Conservation (phyloP, 1,284 basidiomycete genomes). For the Takashimella tepidaria region DNA sequence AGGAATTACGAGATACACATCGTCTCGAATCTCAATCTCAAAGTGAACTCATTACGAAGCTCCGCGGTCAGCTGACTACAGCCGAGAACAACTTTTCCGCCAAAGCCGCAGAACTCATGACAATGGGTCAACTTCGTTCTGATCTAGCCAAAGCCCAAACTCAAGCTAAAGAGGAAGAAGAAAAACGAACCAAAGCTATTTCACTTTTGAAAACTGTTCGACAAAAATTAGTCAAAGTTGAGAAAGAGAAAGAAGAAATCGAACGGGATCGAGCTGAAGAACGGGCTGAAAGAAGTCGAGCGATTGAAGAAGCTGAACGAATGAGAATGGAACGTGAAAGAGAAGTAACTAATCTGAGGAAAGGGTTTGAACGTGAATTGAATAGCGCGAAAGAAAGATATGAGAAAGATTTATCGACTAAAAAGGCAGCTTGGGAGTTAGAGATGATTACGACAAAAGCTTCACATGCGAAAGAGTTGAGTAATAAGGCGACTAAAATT, state of each 20-base stretch:
- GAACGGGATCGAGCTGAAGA: conserved; percentile 59
- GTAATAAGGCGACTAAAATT: conserved; percentile 60
- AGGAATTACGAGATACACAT: conserved; percentile 77
- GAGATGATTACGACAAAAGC: conserved; percentile 69
- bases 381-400: conserved; percentile 58
- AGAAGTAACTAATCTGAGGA: conserved; percentile 59
- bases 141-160: conserved; percentile 62
- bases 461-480: conserved; percentile 62
- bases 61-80: conserved; percentile 64
- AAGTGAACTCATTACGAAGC: conserved; percentile 62
- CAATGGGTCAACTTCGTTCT: conserved; percentile 56
- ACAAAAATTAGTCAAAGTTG: conserved; percentile 83
- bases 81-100: conserved; percentile 57
- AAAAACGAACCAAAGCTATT: conserved; percentile 90
- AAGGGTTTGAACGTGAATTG: conserved; percentile 73
- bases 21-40: conserved; percentile 70
- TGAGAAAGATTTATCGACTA: conserved; percentile 65
- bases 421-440: conserved; percentile 68
- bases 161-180: conserved; percentile 81
- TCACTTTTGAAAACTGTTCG: conserved; percentile 84
- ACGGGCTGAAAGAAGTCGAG: conserved; percentile 55
- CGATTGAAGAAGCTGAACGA: conserved; percentile 44
- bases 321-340: conserved; percentile 62
- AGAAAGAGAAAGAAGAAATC: conserved; percentile 79
- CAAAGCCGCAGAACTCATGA: conserved; percentile 51